Conservation (phyloP, 768 basidiomycete genomes). For the Suillus sp. region DNA sequence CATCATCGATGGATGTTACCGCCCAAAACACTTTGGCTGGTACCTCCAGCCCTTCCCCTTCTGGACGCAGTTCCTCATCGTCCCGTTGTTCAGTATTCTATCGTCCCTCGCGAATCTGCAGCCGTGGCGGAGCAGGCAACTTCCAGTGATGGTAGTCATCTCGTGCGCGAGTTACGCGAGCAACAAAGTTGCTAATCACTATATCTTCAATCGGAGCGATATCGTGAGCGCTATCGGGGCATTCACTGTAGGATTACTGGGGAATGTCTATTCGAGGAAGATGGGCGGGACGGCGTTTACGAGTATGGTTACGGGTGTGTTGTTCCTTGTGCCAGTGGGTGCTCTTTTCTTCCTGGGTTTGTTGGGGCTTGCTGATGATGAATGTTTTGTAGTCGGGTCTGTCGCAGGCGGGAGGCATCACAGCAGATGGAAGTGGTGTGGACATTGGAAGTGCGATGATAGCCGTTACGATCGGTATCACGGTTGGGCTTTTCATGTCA, state of each 20-base stretch:
- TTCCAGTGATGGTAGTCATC: slow-evolving; percentile 83
- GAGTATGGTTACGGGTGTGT: slow-evolving; percentile 86
- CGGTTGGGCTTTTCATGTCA: slow-evolving; percentile 87
- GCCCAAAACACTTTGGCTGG: slow-evolving; percentile 67
- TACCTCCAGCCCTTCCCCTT: slow-evolving; percentile 80
- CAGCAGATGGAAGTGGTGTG: slow-evolving; percentile 77
- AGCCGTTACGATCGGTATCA: slow-evolving; percentile 88
- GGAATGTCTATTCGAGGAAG: slow-evolving; percentile 79
- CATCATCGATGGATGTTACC: slow-evolving; percentile 70
- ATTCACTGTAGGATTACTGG: slow-evolving; percentile 76
- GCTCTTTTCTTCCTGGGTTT: slow-evolving; percentile 8
- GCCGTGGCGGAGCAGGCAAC: slow-evolving; percentile 68
- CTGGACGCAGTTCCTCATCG: slow-evolving; percentile 76
- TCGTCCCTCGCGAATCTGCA: slow-evolving; percentile 80
- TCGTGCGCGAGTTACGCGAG: slow-evolving; percentile 78
- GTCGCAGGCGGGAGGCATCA: slow-evolving; percentile 84
- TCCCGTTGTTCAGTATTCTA: slow-evolving; percentile 71
- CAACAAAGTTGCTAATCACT: slow-evolving; percentile 82
- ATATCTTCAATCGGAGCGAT: slow-evolving; percentile 83
- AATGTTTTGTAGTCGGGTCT: slow-evolving; percentile 63
- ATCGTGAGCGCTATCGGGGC: slow-evolving; percentile 85
- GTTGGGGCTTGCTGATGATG: slow-evolving; percentile 7
- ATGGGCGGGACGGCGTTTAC: slow-evolving; percentile 89
- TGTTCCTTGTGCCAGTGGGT: slow-evolving; percentile 85
- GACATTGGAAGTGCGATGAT: slow-evolving; percentile 89